Base-by-base conservation (phyloP, 2,329 filamentous ascomycete genomes). In the Taxawa tesnikishii region DNA sequence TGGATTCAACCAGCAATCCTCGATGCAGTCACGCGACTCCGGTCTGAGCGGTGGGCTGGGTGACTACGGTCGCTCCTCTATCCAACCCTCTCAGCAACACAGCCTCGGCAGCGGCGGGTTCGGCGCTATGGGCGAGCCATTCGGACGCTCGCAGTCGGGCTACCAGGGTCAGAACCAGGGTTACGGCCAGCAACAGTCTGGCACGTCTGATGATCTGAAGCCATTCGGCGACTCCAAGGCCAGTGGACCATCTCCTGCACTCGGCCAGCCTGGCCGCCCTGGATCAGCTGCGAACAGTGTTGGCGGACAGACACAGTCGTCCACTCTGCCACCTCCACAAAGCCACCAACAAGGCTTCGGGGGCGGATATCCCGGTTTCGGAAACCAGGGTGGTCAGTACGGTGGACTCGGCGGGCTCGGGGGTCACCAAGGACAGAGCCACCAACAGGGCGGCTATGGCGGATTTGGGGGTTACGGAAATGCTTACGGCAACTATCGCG, bases 261-360 rank as follows among this genome's bases (percentile, higher is more conserved):
- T 77, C 24, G 69, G 70, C 28, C 73, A 76, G 48, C 70, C 69
- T 27, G 71, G 72, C 42, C 70, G 74, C 39, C 73, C 74, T 24
- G 71, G 70, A 26, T 77, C 73, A 23, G 72, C 73, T 6, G 68
- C 70, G 17, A 76, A 75, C 55, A 74, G 62, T 45, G 62, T 60
- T 15, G 65, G 61, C 24, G 63, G 65, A 27, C 67, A 70, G 46
- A 34, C 31, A 17, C 26, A 24, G 14, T 32, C 37, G 18, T 59
- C 62, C 34, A 53, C 51, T 48, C 55, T 70, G 29, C 68, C 70
- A 28, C 67, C 65, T 27, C 64, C 70, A 31, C 68, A 70, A 49
- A 63, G 59, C 17, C 67, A 70, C 31, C 70, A 75, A 48, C 67
- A 69, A 48, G 64, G 61, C 28, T 74, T 72, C 42, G 66, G 50